A percentile compares a stretch with the other conserved stretches of the same genome.
These are phyloP conservation scores for Candida verbasci DNA, from an alignment of 805 yeast genomes.

Conservation along the genomic window DNA sequence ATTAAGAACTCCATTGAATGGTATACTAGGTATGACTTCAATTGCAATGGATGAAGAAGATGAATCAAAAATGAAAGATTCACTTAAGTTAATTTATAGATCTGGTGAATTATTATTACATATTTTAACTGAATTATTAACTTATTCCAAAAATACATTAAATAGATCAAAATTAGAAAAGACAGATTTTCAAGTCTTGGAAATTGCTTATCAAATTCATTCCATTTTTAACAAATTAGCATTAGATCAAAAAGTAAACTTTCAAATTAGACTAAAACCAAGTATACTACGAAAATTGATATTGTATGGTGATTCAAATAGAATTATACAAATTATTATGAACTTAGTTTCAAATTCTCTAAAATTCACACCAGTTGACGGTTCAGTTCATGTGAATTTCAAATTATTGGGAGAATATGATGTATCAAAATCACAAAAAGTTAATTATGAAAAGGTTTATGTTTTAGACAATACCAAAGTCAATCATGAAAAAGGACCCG, in stretches of 20 bases:
- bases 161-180: slow-evolving; percentile 81
- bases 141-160: slow-evolving; percentile 88
- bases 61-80: slow-evolving; percentile 59
- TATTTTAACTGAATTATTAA: slow-evolving; percentile 82
- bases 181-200: slow-evolving; percentile 71
- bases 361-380: slow-evolving; percentile 91
- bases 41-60: slow-evolving; percentile 87
- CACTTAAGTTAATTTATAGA: slow-evolving; percentile 77
- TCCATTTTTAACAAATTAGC: slow-evolving; percentile 83
- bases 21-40: slow-evolving; percentile 92
- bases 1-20: slow-evolving; percentile 90
- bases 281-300: slow-evolving; percentile 56
- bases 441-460: slow-evolving; percentile 44
- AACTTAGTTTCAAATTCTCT: slow-evolving; percentile 85
- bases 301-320: slow-evolving; percentile 80
- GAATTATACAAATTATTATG: slow-evolving; percentile 89
- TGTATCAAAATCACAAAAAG: slow-evolving; percentile 34
- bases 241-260: slow-evolving; percentile 66
- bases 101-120: slow-evolving; percentile 88
- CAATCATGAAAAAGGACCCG: neutral
- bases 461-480: slow-evolving; percentile 20
- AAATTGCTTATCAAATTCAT: slow-evolving; percentile 77
- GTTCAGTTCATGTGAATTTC: slow-evolving; percentile 64
- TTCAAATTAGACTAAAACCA: slow-evolving; percentile 60
- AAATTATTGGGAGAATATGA: slow-evolving; percentile 69